A percentile compares a stretch with the other conserved stretches of the same genome.
Evolutionary conservation across 2,329 filamentous ascomycete genomes (phyloP).

Genomic region (Furcasterigmium sp.): DNA sequence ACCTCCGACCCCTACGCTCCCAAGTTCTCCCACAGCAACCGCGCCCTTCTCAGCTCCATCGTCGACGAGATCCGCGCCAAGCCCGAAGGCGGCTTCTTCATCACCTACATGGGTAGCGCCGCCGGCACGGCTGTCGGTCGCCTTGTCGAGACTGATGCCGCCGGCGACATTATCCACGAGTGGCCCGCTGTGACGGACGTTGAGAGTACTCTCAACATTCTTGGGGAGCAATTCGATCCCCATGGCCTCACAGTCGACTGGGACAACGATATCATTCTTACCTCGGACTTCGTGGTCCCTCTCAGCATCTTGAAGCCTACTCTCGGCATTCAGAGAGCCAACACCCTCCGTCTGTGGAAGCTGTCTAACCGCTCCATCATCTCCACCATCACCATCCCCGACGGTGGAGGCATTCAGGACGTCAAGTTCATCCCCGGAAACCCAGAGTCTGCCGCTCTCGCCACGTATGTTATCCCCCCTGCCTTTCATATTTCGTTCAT

Average conservation of each 20-base stretch:
- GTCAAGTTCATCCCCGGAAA: slow-evolving; percentile 62
- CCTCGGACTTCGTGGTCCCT: slow-evolving; percentile 59
- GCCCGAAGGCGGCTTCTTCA: slow-evolving; percentile 56
- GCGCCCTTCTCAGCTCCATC: slow-evolving; percentile 53
- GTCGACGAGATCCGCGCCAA: slow-evolving; percentile 59
- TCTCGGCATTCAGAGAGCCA: slow-evolving; percentile 44
- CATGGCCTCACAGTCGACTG: slow-evolving; percentile 56
- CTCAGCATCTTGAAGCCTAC: slow-evolving; percentile 56
- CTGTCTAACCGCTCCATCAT: slow-evolving; percentile 47
- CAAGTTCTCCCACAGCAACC: slow-evolving; percentile 54
- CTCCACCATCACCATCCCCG: slow-evolving; percentile 55
- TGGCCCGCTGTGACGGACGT: slow-evolving; percentile 50
- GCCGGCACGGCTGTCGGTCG: slow-evolving; percentile 53
- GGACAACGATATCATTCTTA: slow-evolving; percentile 51
- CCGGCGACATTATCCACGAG: slow-evolving; percentile 57
- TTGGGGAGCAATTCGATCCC: slow-evolving; percentile 55
- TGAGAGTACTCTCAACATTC: slow-evolving; percentile 45
- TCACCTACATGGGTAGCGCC: slow-evolving; percentile 56
- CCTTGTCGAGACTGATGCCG: slow-evolving; percentile 53
- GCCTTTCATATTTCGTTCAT: neutral
- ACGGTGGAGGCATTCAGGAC: slow-evolving; percentile 56
- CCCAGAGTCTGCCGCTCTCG: slow-evolving; percentile 50
- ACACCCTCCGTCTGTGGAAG: slow-evolving; percentile 57
- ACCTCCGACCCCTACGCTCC: slow-evolving; percentile 52
- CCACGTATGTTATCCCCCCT: slow-evolving; percentile 31